Conservation (phyloP, 2,329 filamentous ascomycete genomes). For the Westerdykella ornata region DNA sequence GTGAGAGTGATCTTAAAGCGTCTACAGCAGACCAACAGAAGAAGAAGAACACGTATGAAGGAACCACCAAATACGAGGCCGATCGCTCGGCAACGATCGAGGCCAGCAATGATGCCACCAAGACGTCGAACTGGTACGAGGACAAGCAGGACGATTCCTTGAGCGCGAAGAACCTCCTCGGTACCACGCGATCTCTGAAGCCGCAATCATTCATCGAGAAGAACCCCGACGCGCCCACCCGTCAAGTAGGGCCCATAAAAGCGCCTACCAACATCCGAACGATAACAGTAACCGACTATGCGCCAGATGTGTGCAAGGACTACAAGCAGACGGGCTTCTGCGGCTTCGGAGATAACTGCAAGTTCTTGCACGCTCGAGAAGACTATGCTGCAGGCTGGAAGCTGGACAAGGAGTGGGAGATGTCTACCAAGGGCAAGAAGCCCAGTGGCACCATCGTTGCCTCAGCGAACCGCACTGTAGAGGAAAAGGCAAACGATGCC, state of each 20-base stretch:
- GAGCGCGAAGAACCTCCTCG: slow-evolving; percentile 52
- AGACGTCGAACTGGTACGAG: slow-evolving; percentile 83
- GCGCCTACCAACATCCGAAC: slow-evolving; percentile 83
- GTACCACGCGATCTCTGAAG: slow-evolving; percentile 45
- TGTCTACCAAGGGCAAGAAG: slow-evolving; percentile 59
- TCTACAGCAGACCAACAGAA: slow-evolving; percentile 50
- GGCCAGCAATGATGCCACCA: slow-evolving; percentile 79
- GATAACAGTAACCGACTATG: slow-evolving; percentile 83
- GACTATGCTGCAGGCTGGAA: slow-evolving; percentile 93
- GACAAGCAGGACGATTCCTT: slow-evolving; percentile 53
- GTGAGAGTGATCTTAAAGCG: slow-evolving; percentile 58
- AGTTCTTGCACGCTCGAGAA: slow-evolving; percentile 68
- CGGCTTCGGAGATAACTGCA: slow-evolving; percentile 73
- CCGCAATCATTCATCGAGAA: slow-evolving; percentile 61
- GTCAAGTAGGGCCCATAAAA: slow-evolving; percentile 77
- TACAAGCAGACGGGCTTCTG: slow-evolving; percentile 66
- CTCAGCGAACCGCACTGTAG: slow-evolving; percentile 48
- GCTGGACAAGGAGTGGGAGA: slow-evolving; percentile 90
- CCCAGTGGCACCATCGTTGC: slow-evolving; percentile 49
- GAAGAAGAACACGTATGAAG: slow-evolving; percentile 34
- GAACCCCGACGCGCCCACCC: slow-evolving; percentile 65
- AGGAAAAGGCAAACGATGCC: slow-evolving; percentile 42
- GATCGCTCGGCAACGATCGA: slow-evolving; percentile 58
- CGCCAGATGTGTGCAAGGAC: slow-evolving; percentile 92
- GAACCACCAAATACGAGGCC: slow-evolving; percentile 52